phyloP scores from a whole-genome alignment of 441 rosid species.

The Populus hybrid region DNA sequence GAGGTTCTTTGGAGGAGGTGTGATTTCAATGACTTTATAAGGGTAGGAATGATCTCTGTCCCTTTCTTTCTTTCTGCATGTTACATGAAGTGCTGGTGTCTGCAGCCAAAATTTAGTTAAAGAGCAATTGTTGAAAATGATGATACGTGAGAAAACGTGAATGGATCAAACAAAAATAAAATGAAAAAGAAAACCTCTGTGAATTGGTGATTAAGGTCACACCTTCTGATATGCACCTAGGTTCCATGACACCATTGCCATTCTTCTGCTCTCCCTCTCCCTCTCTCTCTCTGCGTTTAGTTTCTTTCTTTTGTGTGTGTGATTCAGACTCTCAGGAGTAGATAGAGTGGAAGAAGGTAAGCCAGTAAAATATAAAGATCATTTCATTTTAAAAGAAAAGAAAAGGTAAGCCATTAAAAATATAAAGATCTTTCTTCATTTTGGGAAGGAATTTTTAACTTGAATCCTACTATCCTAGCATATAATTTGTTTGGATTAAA shows the following conservation, averaged over 20 bases:
- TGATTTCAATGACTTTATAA: conserved; percentile 82
- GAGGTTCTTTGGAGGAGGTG: conserved; percentile 91
- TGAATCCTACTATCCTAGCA: too few species aligned
- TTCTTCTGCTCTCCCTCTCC: conserved; percentile 16
- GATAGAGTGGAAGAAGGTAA: background rate
- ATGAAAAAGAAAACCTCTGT: background rate
- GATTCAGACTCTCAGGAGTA: background rate
- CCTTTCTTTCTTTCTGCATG: conserved; percentile 68
- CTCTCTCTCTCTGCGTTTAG: background rate
- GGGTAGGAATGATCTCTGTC: conserved; percentile 53
- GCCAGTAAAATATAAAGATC: conserved; percentile 20
- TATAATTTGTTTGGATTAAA: too few species aligned
- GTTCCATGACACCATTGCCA: conserved; percentile 58
- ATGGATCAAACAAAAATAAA: background rate
- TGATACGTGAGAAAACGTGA: background rate
- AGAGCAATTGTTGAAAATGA: background rate
- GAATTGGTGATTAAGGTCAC: conserved; percentile 4
- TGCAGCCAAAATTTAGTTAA: conserved; percentile 11
- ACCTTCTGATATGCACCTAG: conserved; percentile 46
- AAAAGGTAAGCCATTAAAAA: background rate
- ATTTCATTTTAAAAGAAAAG: background rate
- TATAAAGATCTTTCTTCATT: too few species aligned
- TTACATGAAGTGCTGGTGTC: conserved; percentile 34
- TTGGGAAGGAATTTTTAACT: background rate
- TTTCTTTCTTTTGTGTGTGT: background rate